phyloP scores from a whole-genome alignment of 768 basidiomycete species.

The Phanerochaete carnosa region DNA sequence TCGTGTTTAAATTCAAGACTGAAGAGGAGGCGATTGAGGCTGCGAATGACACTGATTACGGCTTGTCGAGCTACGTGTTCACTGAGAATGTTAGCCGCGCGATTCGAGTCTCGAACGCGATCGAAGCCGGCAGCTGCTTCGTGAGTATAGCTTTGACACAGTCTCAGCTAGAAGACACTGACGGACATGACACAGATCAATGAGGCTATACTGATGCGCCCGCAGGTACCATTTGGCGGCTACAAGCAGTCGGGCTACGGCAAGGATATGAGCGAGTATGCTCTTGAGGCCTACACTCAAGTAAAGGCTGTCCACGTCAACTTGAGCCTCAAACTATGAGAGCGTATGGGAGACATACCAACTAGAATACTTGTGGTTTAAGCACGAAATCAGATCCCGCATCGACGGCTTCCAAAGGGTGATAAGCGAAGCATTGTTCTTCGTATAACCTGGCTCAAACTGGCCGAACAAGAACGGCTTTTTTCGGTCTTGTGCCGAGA shows the following conservation, averaged over 20 bases:
- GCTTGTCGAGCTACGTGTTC: slow-evolving; percentile 47
- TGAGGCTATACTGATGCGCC: neutral
- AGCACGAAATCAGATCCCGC: neutral
- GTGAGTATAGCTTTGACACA: neutral
- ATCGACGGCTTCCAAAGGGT: too few species aligned
- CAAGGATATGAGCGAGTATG: slow-evolving; percentile 61
- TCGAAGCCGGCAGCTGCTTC: slow-evolving; percentile 39
- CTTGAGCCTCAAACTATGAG: too few species aligned
- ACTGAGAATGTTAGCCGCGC: slow-evolving; percentile 40
- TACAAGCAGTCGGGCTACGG: slow-evolving; percentile 70
- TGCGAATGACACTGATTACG: slow-evolving; percentile 47
- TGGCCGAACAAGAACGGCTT: too few species aligned
- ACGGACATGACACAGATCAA: neutral
- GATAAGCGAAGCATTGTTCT: too few species aligned
- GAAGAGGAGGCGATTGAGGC: slow-evolving; percentile 27
- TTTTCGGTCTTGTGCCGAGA: too few species aligned
- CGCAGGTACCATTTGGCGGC: slow-evolving; percentile 36
- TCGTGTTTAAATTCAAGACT: slow-evolving; percentile 70
- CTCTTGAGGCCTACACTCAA: slow-evolving; percentile 49
- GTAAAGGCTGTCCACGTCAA: too few species aligned
- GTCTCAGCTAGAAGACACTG: neutral
- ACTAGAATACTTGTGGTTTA: too few species aligned
- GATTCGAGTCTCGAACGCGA: slow-evolving; percentile 32
- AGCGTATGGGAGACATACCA: too few species aligned
- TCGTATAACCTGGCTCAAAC: too few species aligned